These are phyloP conservation scores for Cyclocybe cylindracea DNA, from an alignment of 768 basidiomycete genomes.

Conservation along the genomic window DNA sequence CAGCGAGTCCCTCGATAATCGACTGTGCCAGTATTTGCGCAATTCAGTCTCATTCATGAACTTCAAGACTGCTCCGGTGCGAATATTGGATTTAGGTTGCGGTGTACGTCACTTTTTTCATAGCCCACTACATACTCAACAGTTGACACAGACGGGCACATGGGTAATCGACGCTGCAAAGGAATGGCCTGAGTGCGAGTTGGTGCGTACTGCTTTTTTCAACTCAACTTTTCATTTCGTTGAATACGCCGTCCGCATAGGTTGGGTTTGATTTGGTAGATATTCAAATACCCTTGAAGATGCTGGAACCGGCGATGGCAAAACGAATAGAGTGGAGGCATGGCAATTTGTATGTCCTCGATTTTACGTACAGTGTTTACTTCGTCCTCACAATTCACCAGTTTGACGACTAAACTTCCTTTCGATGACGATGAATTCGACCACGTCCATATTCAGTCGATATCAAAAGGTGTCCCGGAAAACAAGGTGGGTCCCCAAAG, in stretches of 20 bases:
- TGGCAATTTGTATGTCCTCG: slow-evolving; percentile 66
- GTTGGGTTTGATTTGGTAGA: slow-evolving; percentile 82
- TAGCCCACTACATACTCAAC: background rate
- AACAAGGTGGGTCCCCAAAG: slow-evolving; percentile 53
- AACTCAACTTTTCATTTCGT: background rate
- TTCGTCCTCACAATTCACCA: slow-evolving; percentile 25
- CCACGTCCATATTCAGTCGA: slow-evolving; percentile 69
- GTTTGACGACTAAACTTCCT: slow-evolving; percentile 73
- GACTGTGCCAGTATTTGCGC: slow-evolving; percentile 47
- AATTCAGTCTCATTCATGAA: slow-evolving; percentile 61
- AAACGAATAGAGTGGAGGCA: slow-evolving; percentile 70
- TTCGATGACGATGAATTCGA: slow-evolving; percentile 86
- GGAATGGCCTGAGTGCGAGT: slow-evolving; percentile 64
- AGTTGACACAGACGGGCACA: slow-evolving; percentile 51
- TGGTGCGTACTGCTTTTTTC: slow-evolving; percentile 42
- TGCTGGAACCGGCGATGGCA: slow-evolving; percentile 52
- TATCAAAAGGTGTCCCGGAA: slow-evolving; percentile 72
- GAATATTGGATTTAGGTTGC: slow-evolving; percentile 70
- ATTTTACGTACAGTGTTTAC: background rate
- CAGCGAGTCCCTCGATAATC: slow-evolving; percentile 60
- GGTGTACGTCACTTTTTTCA: slow-evolving; percentile 50
- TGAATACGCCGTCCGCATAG: slow-evolving; percentile 31
- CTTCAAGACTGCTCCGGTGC: slow-evolving; percentile 52
- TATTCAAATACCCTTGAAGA: slow-evolving; percentile 60
- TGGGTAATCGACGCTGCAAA: slow-evolving; percentile 78